phyloP scores from a whole-genome alignment of 148 eudicot genomes.

The Fagopyrum tataricum region DNA sequence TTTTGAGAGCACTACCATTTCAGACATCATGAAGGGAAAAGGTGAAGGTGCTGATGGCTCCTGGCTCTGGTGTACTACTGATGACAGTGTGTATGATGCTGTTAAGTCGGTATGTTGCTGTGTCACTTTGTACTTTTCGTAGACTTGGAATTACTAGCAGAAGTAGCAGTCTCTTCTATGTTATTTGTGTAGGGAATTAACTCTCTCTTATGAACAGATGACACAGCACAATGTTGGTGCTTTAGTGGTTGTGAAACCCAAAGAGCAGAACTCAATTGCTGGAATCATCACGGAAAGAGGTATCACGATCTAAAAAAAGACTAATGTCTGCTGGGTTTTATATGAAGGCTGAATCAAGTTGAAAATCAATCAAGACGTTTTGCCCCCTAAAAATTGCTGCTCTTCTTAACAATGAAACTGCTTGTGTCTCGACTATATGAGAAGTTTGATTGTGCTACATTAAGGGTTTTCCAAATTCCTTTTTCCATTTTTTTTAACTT shows the following conservation, averaged over 20 bases:
- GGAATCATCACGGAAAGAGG: slow-evolving; percentile 99
- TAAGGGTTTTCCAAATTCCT: not conserved
- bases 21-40: slow-evolving; percentile 73
- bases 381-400: not conserved
- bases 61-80: slow-evolving; percentile 97
- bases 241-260: slow-evolving; percentile 90
- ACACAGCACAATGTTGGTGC: slow-evolving; percentile 99
- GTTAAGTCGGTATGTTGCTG: slow-evolving; percentile 71
- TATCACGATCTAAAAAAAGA: slow-evolving; percentile 11
- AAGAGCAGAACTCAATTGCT: slow-evolving; percentile 69
- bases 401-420: not conserved
- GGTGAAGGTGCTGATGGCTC: slow-evolving; percentile 96
- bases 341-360: not conserved
- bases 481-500: not conserved
- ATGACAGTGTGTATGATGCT: slow-evolving; percentile 90
- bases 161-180: not conserved
- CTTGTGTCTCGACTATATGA: not conserved
- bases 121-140: not conserved
- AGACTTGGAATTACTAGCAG: not conserved
- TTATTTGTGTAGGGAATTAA: not conserved
- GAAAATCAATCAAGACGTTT: not conserved
- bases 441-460: slow-evolving; percentile 1
- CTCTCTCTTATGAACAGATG: slow-evolving; percentile 48
- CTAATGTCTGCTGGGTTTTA: not conserved
- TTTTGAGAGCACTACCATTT: slow-evolving; percentile 89